Conservation (phyloP, 2,329 filamentous ascomycete genomes). For the Pseudocercospora fuligena region DNA sequence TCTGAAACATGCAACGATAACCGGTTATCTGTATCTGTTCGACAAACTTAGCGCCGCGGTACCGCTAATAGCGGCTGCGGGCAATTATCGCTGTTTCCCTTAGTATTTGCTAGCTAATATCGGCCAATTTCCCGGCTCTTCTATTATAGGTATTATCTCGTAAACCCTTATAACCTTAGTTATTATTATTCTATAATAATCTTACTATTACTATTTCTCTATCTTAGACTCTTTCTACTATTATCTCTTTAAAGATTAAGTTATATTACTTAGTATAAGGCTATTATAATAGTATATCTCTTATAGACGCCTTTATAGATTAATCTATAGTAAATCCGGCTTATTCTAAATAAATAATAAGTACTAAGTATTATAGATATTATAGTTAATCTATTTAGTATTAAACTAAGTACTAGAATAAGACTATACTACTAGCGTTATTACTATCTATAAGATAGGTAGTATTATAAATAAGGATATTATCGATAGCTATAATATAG, state of each 20-base stretch:
- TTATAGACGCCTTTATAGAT: not conserved
- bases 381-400: not conserved
- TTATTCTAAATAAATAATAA: not conserved
- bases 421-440: too few species aligned
- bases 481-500: not conserved
- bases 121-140: not conserved
- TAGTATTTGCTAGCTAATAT: not conserved
- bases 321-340: not conserved
- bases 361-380: not conserved
- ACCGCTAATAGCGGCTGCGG: too few species aligned
- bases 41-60: not conserved
- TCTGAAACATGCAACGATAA: slow-evolving; percentile 5
- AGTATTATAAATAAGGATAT: not conserved
- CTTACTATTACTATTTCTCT: not conserved
- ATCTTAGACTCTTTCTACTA: not conserved
- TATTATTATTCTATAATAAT: not conserved
- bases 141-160: not conserved
- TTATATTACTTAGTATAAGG: too few species aligned
- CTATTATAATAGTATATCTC: too few species aligned
- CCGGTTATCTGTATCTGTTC: not conserved
- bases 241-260: not conserved
- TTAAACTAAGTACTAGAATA: not conserved
- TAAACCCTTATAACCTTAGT: not conserved
- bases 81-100: too few species aligned
- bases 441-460: too few species aligned